A percentile compares a stretch with the other conserved stretches of the same genome.
These are phyloP conservation scores for Miamiensis avidus DNA, from an alignment of 169 alveolate species.

Conservation along the genomic window DNA sequence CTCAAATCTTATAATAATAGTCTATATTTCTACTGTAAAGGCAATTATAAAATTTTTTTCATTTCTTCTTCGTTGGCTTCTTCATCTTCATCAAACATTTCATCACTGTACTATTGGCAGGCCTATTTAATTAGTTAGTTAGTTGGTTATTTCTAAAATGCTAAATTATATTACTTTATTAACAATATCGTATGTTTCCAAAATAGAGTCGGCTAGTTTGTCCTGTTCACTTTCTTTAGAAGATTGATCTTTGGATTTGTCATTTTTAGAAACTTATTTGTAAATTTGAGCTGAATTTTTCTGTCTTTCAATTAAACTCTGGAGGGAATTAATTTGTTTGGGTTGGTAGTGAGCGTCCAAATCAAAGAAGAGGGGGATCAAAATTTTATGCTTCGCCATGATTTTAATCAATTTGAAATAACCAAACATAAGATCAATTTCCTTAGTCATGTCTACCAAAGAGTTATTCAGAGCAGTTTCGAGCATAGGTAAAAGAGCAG, in stretches of 20 bases:
- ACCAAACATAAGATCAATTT: slow-evolving; percentile 61
- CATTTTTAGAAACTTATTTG: slow-evolving; percentile 19
- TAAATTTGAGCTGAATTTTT: slow-evolving; percentile 59
- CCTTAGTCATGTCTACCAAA: slow-evolving; percentile 82
- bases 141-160: slow-evolving; percentile 10
- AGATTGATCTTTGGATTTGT: background rate
- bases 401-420: slow-evolving; percentile 71
- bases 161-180: slow-evolving; percentile 4
- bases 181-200: background rate
- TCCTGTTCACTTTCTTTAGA: slow-evolving; percentile 47
- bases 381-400: slow-evolving; percentile 55
- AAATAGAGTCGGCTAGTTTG: background rate
- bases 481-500: slow-evolving; percentile 79
- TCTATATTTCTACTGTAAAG: slow-evolving; percentile 61
- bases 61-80: slow-evolving; percentile 44
- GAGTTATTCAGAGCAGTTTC: slow-evolving; percentile 86
- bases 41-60: slow-evolving; percentile 58
- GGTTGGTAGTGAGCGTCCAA: slow-evolving; percentile 78
- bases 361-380: slow-evolving; percentile 65
- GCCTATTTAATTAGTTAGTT: slow-evolving; percentile 7
- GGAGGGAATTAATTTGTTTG: slow-evolving; percentile 63
- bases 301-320: slow-evolving; percentile 53
- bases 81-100: slow-evolving; percentile 40
- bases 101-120: slow-evolving; percentile 1
- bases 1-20: slow-evolving; percentile 57